Percentiles rank a stretch among this genome's conserved stretches.
phyloP scores from a whole-genome alignment of 2,329 filamentous ascomycete genomes.

The Hortaea sp. region DNA sequence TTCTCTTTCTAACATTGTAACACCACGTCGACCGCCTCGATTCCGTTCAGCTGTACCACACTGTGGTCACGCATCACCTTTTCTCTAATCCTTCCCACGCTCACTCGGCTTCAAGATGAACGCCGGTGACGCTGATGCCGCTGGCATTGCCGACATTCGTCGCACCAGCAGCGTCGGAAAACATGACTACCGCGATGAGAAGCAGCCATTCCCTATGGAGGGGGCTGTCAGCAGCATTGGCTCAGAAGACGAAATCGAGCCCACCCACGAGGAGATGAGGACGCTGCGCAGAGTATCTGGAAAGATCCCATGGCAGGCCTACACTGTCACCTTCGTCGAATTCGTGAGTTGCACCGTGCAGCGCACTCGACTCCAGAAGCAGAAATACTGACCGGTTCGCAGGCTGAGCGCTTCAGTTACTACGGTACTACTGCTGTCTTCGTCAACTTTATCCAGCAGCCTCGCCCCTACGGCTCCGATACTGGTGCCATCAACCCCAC shows the following conservation, averaged over 20 bases:
- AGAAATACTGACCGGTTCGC: background rate
- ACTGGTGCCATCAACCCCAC: background rate
- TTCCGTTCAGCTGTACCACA: too few relatives aligned
- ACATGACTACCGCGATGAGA: background rate
- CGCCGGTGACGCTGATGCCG: background rate
- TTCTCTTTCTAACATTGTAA: too few relatives aligned
- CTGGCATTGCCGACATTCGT: background rate
- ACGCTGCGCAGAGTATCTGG: slow-evolving; percentile 37
- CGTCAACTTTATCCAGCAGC: slow-evolving; percentile 38
- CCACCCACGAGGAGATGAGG: slow-evolving; percentile 34
- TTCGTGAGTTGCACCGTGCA: slow-evolving; percentile 14
- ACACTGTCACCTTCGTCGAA: slow-evolving; percentile 39
- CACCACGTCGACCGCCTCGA: too few relatives aligned
- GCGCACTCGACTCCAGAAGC: too few relatives aligned
- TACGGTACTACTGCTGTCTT: slow-evolving; percentile 36
- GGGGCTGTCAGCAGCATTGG: background rate
- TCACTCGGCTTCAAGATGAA: background rate
- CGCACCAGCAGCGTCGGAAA: background rate
- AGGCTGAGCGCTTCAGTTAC: slow-evolving; percentile 39
- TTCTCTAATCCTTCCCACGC: too few relatives aligned
- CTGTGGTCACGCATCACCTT: too few relatives aligned
- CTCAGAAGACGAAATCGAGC: slow-evolving; percentile 7
- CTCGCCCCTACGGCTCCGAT: background rate
- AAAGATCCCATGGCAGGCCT: slow-evolving; percentile 35
- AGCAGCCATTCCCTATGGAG: background rate